Evolutionary conservation across 805 yeast genomes (phyloP), one percentile per base, ranked within the genome.

Genomic region (Saccharomyces paradoxus): DNA sequence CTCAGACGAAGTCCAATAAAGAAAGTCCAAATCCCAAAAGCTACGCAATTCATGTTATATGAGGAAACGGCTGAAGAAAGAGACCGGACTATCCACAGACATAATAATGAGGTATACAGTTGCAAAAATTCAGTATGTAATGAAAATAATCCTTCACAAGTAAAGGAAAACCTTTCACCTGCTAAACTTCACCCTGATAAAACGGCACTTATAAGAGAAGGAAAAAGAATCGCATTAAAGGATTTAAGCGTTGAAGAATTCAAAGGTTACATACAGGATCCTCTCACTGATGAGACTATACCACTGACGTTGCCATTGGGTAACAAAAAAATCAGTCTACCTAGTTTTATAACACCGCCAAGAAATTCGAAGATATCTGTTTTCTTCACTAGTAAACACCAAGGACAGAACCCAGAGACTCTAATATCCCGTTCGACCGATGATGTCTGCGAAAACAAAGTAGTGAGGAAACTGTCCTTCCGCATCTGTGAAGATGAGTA

Each of bases 271-370:
- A 47, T 59, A 4, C 55, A 60, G 29, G 52, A 56, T 32, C 53
- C 58, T 21, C 50, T 41, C 14, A 50, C 56, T 21, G 28, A 28
- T 6, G 57, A 53, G 26, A 46, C 49, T 4, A 50, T 49, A 2
- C 61, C 57, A 4, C 50, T 63, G 41, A 60, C 62, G 1, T 32
- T 63, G 27, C 67, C 59, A 30, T 10, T 46, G 2, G 58, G 56
- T 31, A 49, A 44, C 12, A 49, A 48, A 14, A 57, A 56, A 32
- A 56, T 48, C 1, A 37, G 26, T 22, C 52, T 63, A 46, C 67
- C 67, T 31, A 56, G 31, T 22, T 62, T 54, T 49, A 57, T 62
- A 2, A 63, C 67, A 2, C 67, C 67, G 1, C 67, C 67, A 17
- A 58, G 67, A 46, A 58, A 59, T 49, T 13, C 26, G 24, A 29